phyloP scores from a whole-genome alignment of 352 stramenopile species.

The Pythium pyrilobum region DNA sequence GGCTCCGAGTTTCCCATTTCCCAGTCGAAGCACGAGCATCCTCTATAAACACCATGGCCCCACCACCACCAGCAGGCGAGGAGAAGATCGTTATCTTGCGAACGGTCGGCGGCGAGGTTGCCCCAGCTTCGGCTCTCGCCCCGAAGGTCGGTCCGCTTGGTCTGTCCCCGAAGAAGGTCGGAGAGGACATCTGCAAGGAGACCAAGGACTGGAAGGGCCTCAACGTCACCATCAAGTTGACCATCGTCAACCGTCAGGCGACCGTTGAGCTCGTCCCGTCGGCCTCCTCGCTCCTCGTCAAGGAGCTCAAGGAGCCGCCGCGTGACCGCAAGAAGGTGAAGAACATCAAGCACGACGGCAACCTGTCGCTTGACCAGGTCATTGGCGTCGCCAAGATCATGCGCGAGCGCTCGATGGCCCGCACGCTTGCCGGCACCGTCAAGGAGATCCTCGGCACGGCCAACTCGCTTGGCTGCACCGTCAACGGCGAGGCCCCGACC shows the following conservation, averaged over 20 bases:
- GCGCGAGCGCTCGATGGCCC: constrained; percentile 96
- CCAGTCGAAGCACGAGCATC: constrained; percentile 47
- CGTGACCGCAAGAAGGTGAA: constrained; percentile 99
- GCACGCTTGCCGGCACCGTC: constrained; percentile 94
- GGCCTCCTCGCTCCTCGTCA: constrained; percentile 98
- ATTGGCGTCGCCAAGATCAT: constrained; percentile 98
- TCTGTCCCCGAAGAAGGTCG: constrained; percentile 99
- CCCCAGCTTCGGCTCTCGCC: constrained; percentile 96
- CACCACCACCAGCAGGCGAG: constrained; percentile 84
- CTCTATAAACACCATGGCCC: constrained; percentile 90
- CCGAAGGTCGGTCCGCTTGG: constrained; percentile 99
- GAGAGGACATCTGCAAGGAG: constrained; percentile 99
- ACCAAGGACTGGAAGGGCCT: constrained; percentile 99
- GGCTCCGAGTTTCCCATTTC: constrained; percentile 17
- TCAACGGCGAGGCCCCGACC: constrained; percentile 96
- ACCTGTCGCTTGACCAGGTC: constrained; percentile 99
- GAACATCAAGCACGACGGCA: constrained; percentile 99
- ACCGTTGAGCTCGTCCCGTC: constrained; percentile 97
- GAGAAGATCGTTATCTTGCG: constrained; percentile 96
- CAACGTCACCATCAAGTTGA: constrained; percentile 99
- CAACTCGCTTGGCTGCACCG: constrained; percentile 98
- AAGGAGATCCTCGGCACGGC: constrained; percentile 99
- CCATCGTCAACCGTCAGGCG: constrained; percentile 98
- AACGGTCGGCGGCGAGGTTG: constrained; percentile 98
- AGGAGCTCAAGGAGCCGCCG: constrained; percentile 99